Base-by-base conservation (phyloP, 768 basidiomycete species). In the Suillus discolor region DNA sequence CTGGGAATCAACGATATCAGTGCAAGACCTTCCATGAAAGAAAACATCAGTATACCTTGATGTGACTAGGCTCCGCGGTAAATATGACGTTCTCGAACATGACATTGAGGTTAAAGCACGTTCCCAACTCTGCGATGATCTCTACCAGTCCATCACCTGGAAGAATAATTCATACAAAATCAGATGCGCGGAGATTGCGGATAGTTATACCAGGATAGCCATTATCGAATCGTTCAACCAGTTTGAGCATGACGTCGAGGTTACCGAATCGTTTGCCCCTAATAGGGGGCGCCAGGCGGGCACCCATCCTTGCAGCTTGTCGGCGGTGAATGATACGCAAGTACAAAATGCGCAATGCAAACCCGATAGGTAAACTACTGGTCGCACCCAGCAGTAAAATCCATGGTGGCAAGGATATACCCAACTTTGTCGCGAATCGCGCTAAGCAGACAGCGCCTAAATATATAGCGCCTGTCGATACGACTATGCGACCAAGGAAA, bases 31-130 rank as follows among this genome's bases (percentile, higher is more conserved):
- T 7, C 6, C 16, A 49, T 31, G 45, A 44, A 11, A 11, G 31
- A 62, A 57, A 16, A 25, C 5, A 13, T 53, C 8, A 9, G 57
- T 12, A 39, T 59, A 76, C 76, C 68, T 89, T 87, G 72, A 88
- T 82, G 61, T 88, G 82, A 41, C 85, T 82, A 1, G 87, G 87
- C 25, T 78, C 80, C 0, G 77, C 76, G 3, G 87, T 88, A 47
- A 87, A 77, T 31, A 85, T 65, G 13, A 81, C 41, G 67, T 84
- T 79, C 7, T 78, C 75, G 77, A 82, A 86, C 67, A 87, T 66
- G 20, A 85, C 65, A 6, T 79, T 76, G 62, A 85, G 47, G 67
- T 84, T 85, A 65, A 80, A 71, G n/a, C 81, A 79, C 8, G 81
- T 81, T 1, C 86, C 87, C 13, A 67, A 64, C 38, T 70, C 66